phyloP scores from a whole-genome alignment of 192 early-diverging fungal species.

The Coemansia sp. region DNA sequence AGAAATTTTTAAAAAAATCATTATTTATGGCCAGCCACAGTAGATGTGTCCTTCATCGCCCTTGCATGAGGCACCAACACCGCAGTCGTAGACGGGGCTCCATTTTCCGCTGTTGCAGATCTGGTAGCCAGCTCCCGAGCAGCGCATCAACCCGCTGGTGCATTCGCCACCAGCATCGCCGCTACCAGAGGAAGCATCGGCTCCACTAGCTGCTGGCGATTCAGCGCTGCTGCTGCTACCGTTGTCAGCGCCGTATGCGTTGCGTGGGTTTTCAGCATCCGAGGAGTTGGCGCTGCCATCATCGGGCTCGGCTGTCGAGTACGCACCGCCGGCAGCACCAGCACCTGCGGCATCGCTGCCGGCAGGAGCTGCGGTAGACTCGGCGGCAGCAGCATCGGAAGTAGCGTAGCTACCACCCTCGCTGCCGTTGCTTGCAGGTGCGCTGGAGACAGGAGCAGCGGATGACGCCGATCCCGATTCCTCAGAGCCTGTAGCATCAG shows the following conservation, averaged over 20 bases:
- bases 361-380: neutral
- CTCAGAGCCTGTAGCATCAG: neutral
- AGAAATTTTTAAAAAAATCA: neutral
- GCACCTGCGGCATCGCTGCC: conserved; percentile 2
- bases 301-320: neutral
- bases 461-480: neutral
- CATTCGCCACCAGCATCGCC: conserved; percentile 4
- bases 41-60: conserved; percentile 25
- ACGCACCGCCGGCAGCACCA: neutral
- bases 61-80: conserved; percentile 34
- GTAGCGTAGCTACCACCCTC: neutral
- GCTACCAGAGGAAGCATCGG: neutral
- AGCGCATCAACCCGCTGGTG: conserved; percentile 24
- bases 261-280: neutral
- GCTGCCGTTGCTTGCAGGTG: conserved; percentile 1
- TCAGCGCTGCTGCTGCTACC: neutral
- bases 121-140: conserved; percentile 34
- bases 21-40: conserved; percentile 21
- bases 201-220: neutral
- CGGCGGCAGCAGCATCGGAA: neutral
- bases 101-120: conserved; percentile 30
- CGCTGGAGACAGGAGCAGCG: conserved; percentile 13
- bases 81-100: conserved; percentile 31
- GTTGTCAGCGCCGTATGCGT: neutral
- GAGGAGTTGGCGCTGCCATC: neutral